These are phyloP conservation scores for Poterioochromonas sp. DNA, from an alignment of 352 stramenopile genomes.

Conservation along the genomic window DNA sequence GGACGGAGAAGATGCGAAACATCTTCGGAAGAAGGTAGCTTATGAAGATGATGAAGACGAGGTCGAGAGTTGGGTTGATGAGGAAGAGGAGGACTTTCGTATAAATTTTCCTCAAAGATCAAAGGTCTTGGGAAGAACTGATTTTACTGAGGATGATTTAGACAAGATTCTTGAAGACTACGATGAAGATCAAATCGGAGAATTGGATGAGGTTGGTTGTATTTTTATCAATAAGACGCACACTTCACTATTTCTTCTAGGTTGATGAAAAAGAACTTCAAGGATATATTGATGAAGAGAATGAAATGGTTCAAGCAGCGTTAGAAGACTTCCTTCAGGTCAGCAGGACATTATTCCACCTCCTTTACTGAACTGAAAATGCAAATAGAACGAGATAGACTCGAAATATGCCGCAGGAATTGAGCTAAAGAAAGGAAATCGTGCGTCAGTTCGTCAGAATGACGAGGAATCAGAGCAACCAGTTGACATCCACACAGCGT, in stretches of 20 bases:
- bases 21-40: not conserved
- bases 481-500: not conserved
- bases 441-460: not conserved
- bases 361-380: too few relatives aligned
- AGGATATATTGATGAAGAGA: too few relatives aligned
- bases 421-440: not conserved
- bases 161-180: not conserved
- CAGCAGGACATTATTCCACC: too few relatives aligned
- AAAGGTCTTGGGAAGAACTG: not conserved
- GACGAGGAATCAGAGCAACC: not conserved
- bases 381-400: too few relatives aligned
- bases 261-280: conserved; percentile 46
- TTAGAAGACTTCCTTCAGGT: conserved; percentile 58
- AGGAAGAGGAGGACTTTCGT: not conserved
- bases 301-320: too few relatives aligned
- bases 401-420: not conserved
- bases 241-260: not conserved
- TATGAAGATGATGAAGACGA: not conserved
- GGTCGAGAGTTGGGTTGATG: not conserved
- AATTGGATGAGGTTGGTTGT: not conserved
- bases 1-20: not conserved
- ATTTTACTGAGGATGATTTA: not conserved
- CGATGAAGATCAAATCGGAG: not conserved
- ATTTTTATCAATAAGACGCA: too few relatives aligned
- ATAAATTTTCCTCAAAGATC: not conserved